Evolutionary conservation across 805 yeast species (phyloP), one percentile per base, ranked within the genome.

Genomic region (Starmera quercuum): DNA sequence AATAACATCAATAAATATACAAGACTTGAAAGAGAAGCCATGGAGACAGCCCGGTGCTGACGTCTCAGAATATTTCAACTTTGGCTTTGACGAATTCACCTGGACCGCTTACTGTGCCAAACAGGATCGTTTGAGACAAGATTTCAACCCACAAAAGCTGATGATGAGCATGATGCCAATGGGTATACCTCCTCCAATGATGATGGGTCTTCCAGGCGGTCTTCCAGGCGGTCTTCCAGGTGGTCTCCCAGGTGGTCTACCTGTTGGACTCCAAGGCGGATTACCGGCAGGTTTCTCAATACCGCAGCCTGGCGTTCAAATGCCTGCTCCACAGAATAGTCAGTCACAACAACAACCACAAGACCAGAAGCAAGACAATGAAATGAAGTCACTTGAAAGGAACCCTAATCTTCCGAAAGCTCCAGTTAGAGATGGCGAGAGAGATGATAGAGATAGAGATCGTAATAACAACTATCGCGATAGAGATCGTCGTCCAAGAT

Each of bases 41-140:
- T 92, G 99, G 99, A 73, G 98, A 53, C 78, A 83, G 43, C 97
- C 97, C 1, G 98, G 97, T 25, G 95, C 95, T 4, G 97, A 92
- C 59, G 62, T 85, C 26, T 73, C 95, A 7, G 97, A 92, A 57
- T 94, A 87, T 58, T 92, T 92, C 68, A 92, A 92, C 61, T 92
- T 78, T 51, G 98, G 98, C 2, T 92, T 92, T 53, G 95, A 92
- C 54, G 99, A 92, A 62, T 73, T 83, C 44, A 83, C 97, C 12
- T 92, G 99, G 99, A 77, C 83, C 35, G 86, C 88, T 17, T 92
- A 92, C 59, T 78, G 95, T 46, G 68, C 78, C 27, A 86, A 85
- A 55, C 96, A 88, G 52, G 95, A 88, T 55, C 78, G 76, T 44
- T 50, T 81, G 31, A 71, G 92, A 35, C 78, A 79, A 6, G 88